A percentile compares a stretch with the other conserved stretches of the same genome.
phyloP scores from a whole-genome alignment of 1,139 yeast species.

The Saccharomyces hybrid region DNA sequence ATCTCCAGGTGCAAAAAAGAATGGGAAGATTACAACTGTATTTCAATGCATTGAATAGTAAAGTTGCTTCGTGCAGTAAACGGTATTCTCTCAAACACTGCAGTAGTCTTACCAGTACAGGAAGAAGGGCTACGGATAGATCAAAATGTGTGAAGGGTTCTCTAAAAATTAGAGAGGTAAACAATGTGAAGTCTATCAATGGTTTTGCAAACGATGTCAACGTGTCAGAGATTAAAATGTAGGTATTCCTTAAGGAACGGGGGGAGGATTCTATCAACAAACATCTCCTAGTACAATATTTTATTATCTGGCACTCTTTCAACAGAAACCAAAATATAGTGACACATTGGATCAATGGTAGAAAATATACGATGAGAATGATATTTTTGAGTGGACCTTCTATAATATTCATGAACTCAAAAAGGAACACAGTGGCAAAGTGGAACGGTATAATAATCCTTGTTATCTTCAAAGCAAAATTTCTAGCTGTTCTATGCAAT shows the following conservation, averaged over 20 bases:
- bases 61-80: constrained; percentile 43
- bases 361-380: constrained; percentile 12
- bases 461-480: constrained; percentile 25
- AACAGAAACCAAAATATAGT: constrained; percentile 26
- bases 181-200: constrained; percentile 56
- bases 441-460: constrained; percentile 19
- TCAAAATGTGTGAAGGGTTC: constrained; percentile 21
- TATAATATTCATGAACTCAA: constrained; percentile 16
- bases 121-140: constrained; percentile 43
- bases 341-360: constrained; percentile 33
- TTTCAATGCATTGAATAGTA: constrained; percentile 64
- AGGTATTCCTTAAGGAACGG: constrained; percentile 72
- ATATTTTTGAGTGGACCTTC: constrained; percentile 6
- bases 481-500: constrained; percentile 18
- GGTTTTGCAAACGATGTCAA: constrained; percentile 73
- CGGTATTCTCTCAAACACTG: constrained; percentile 73
- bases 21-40: constrained; percentile 69
- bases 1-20: constrained; percentile 33
- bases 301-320: constrained; percentile 35
- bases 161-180: constrained; percentile 33
- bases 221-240: constrained; percentile 72
- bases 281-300: constrained; percentile 35
- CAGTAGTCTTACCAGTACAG: constrained; percentile 61
- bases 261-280: constrained; percentile 44
- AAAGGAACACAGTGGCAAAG: constrained; percentile 3